A percentile compares a stretch with the other conserved stretches of the same genome.
phyloP scores from a whole-genome alignment of 305 asterid species.

The Fraxinus albicans region DNA sequence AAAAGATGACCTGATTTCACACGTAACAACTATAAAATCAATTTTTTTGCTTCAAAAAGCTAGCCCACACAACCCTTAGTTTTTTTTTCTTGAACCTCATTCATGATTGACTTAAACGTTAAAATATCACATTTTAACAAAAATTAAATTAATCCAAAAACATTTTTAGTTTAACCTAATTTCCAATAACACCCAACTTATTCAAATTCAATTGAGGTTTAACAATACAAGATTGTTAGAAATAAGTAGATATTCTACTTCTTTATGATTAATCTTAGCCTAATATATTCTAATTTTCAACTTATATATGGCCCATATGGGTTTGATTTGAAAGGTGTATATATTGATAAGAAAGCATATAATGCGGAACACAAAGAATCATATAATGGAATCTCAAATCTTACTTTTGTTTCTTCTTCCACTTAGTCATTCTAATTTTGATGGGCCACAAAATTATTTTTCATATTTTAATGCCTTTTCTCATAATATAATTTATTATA shows the following conservation, averaged over 20 bases:
- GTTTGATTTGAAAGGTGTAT: not conserved
- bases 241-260: not conserved
- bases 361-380: not conserved
- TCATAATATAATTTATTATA: slow-evolving; percentile 1
- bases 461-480: not conserved
- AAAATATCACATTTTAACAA: not conserved
- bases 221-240: not conserved
- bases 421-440: not conserved
- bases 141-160: not conserved
- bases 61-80: too few relatives aligned
- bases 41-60: too few relatives aligned
- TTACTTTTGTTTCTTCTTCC: not conserved
- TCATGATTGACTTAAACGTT: not conserved
- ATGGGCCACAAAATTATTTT: slow-evolving; percentile 13
- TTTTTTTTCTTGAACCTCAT: not conserved
- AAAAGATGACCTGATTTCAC: too few relatives aligned
- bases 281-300: not conserved
- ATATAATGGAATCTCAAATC: slow-evolving; percentile 13
- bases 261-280: not conserved
- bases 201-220: not conserved
- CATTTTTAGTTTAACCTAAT: not conserved
- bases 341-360: slow-evolving; percentile 6
- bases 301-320: not conserved
- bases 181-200: not conserved
- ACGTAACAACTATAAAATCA: too few relatives aligned